Base-by-base conservation (phyloP, 2,329 filamentous ascomycete genomes). In the Sarocladium oryzae region DNA sequence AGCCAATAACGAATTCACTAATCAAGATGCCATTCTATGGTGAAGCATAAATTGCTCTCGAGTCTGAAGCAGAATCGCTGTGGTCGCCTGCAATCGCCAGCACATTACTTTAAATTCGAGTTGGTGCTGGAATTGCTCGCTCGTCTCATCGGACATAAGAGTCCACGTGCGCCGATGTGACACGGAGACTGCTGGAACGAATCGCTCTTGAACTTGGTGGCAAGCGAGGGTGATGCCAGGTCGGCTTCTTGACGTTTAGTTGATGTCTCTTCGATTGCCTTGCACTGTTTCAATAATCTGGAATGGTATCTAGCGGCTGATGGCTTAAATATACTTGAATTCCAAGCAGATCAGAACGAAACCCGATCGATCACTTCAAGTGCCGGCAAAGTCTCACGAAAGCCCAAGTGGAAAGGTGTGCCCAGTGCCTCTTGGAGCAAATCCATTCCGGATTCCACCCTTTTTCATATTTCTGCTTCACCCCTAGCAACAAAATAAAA, bases 161-260 rank as follows among this genome's bases (percentile, higher is more conserved):
- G 23, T 23, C 4, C 43, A 48, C 43, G 43, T 48, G 43, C 28
- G 43, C 16, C 28, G 43, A 48, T n/a, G 33, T 48, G 28, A 30
- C 16, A 33, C 43, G 28, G 28, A 33, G 10, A 23, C 18, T 8
- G 28, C 43, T 33, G 43, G 43, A 32, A 48, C 33, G 43, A 21
- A 23, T 48, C 28, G 43, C 26, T 26, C 28, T 11, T n/a, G 21
- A 43, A n/a, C n/a, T n/a, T n/a, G n/a, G n/a, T n/a, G n/a, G n/a
- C n/a, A n/a, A n/a, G n/a, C n/a, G n/a, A n/a, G n/a, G 23, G 40
- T 43, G 40, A 43, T 43, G 40, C n/a, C n/a, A n/a, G n/a, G n/a
- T n/a, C n/a, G n/a, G n/a, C n/a, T n/a, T n/a, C n/a, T n/a, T n/a
- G n/a, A n/a, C n/a, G n/a, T n/a, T n/a, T n/a, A n/a, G n/a, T n/a